Evolutionary conservation across 2,329 filamentous ascomycete species (phyloP), one percentile per base, ranked within the genome.

Genomic region (Nannizziopsis arthrosporioides): DNA sequence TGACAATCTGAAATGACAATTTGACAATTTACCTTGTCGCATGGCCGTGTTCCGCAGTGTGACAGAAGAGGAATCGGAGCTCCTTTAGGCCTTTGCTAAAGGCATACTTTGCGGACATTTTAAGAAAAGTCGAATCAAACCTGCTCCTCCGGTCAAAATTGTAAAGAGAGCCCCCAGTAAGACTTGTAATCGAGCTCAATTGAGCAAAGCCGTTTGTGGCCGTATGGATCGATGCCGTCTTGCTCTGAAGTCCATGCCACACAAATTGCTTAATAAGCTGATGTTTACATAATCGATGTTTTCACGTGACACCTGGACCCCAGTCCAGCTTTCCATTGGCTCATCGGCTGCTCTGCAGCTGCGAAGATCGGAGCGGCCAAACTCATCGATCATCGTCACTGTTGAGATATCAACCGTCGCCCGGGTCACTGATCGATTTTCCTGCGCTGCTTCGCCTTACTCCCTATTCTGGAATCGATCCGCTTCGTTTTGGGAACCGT

Each of bases 21-120:
- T 18, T n/a, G 5, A 37, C 36, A 11, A 10, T 75, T 63, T 74
- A 94, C 92, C 92, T 82, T 55, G 85, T 83, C 54, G 86, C 82
- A 61, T 86, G 84, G 74, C 90, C 94, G 65, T 87, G 82, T 66
- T 94, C 84, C 56, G 84, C 85, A 46, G 86, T 89, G 72, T 96
- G 90, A 75, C 92, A 96, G 73, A 96, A 90, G 61, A 94, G 77
- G 73, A 98, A 98, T 66, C 92, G 85, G 66, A 98, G 77, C 77
- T 98, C 92, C 77, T 88, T 94, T 67, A 98, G 76, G 57, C 80
- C 74, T 68, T 87, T 84, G 58, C 80, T 78, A 72, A 98, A 98
- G 60, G 81, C 86, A 73, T 94, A 95, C 76, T 92, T 94, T 71
- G 77, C 75, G 59, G 88, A 86, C 92, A 96, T 96, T 56, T 58